phyloP scores from a whole-genome alignment of 2,329 filamentous ascomycete species.

The Coccinonectria pachysandricola region DNA sequence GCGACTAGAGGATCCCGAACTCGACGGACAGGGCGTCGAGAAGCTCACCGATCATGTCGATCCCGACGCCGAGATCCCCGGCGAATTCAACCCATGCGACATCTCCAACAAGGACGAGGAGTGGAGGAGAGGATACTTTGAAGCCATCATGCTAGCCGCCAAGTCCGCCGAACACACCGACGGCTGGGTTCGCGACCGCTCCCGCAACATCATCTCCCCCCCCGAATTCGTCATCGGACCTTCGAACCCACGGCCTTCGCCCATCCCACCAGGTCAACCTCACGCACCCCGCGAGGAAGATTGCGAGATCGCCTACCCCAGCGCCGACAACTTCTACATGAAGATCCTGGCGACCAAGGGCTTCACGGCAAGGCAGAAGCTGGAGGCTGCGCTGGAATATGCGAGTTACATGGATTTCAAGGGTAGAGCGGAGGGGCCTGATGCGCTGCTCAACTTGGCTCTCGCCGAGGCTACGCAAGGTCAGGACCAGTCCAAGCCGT shows the following conservation, averaged over 20 bases:
- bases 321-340: conserved; percentile 69
- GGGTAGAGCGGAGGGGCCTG: conserved; percentile 50
- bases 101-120: conserved; percentile 65
- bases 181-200: conserved; percentile 63
- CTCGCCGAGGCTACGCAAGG: conserved; percentile 61
- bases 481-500: conserved; percentile 28
- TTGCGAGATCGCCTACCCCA: conserved; percentile 56
- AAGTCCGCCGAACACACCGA: conserved; percentile 72
- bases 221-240: conserved; percentile 67
- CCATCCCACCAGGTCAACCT: conserved; percentile 53
- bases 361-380: conserved; percentile 65
- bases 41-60: conserved; percentile 53
- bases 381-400: conserved; percentile 74
- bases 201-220: conserved; percentile 56
- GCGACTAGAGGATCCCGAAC: conserved; percentile 56
- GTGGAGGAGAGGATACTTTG: conserved; percentile 80
- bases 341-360: conserved; percentile 73
- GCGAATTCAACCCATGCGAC: conserved; percentile 54
- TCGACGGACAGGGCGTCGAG: conserved; percentile 57
- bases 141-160: conserved; percentile 68
- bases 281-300: conserved; percentile 64
- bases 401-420: conserved; percentile 81
- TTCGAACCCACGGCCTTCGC: conserved; percentile 70
- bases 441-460: conserved; percentile 65
- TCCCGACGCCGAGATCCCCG: conserved; percentile 55